These are phyloP conservation scores for Fragosphaeria purpurea DNA, from an alignment of 2,329 filamentous ascomycete species.

Conservation along the genomic window DNA sequence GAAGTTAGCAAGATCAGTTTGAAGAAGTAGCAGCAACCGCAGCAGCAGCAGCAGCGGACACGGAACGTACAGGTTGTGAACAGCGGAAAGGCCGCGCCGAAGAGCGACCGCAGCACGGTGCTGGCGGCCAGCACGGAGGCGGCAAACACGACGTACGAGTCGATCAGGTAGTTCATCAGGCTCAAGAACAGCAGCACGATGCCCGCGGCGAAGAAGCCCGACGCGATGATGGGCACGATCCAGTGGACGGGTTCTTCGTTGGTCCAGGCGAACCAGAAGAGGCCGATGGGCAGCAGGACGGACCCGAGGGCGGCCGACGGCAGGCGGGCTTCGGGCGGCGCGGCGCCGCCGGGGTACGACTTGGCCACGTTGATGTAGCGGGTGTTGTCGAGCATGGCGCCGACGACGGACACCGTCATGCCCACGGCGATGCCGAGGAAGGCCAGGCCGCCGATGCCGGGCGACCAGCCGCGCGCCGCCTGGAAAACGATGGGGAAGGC, in stretches of 20 bases:
- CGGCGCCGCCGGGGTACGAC: conserved; percentile 37
- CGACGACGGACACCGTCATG: conserved; percentile 48
- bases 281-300: conserved; percentile 49
- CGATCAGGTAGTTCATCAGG: conserved; percentile 57
- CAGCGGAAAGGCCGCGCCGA: conserved; percentile 63
- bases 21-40: too few species aligned
- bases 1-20: too few species aligned
- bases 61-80: conserved; percentile 43
- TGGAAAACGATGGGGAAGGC: conserved; percentile 60
- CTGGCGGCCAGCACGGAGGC: conserved; percentile 66
- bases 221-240: conserved; percentile 26
- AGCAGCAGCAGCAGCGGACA: too few species aligned
- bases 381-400: conserved; percentile 45
- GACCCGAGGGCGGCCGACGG: conserved; percentile 52
- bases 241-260: conserved; percentile 33
- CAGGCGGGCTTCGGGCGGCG: conserved; percentile 57
- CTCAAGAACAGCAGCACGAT: conserved; percentile 57
- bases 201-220: conserved; percentile 30
- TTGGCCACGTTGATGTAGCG: conserved; percentile 38
- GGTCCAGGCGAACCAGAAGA: conserved; percentile 64
- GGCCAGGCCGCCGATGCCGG: conserved; percentile 50
- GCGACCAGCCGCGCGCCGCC: conserved; percentile 45
- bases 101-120: conserved; percentile 59
- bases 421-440: conserved; percentile 62
- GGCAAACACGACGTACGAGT: conserved; percentile 65